phyloP scores from a whole-genome alignment of 345 rosid species.

The Zanthoxylum bungeanum region DNA sequence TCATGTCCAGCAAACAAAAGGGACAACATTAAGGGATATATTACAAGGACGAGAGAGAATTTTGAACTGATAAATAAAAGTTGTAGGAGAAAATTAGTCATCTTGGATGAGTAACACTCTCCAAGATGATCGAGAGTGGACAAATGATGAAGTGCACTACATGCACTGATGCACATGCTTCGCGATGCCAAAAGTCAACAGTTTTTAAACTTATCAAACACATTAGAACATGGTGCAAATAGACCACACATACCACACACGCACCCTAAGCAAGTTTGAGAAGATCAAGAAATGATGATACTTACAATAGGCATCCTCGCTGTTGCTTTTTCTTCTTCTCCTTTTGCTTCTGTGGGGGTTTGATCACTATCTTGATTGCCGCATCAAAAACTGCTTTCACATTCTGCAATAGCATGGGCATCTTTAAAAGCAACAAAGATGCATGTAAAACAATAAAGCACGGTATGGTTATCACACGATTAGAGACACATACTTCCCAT shows the following conservation, averaged over 20 bases:
- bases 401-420: slow-evolving; percentile 48
- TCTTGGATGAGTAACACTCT: not conserved
- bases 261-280: slow-evolving; percentile 3
- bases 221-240: not conserved
- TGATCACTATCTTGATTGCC: slow-evolving; percentile 89
- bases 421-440: not conserved
- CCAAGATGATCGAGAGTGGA: not conserved
- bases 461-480: not conserved
- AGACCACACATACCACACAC: not conserved
- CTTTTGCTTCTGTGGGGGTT: slow-evolving; percentile 70
- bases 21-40: too few species aligned
- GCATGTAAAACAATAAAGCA: not conserved
- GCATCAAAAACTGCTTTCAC: slow-evolving; percentile 96
- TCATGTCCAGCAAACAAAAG: not conserved
- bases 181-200: not conserved
- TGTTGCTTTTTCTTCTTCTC: slow-evolving; percentile 66
- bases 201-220: not conserved
- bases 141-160: not conserved
- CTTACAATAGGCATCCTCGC: slow-evolving; percentile 77
- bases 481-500: not conserved
- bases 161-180: not conserved
- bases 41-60: too few species aligned
- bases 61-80: not conserved
- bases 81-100: not conserved
- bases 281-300: slow-evolving; percentile 16